Conservation (phyloP, 1,139 yeast species). For the Protomyces lactucae-debilis region DNA sequence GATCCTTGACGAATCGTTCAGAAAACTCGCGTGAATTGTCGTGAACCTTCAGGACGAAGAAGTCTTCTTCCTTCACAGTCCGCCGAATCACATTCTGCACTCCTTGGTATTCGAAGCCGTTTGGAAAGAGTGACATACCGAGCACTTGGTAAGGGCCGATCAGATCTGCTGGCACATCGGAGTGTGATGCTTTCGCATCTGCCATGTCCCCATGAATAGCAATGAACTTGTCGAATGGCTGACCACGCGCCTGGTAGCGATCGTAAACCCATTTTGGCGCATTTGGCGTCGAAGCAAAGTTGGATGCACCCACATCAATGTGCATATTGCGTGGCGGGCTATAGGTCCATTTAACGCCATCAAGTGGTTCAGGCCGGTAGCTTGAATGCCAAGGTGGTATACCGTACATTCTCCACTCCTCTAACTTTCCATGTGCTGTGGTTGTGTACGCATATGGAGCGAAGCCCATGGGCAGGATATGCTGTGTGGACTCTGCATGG, state of each 20-base stretch:
- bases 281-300: conserved; percentile 3
- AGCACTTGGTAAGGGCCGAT: conserved; percentile 5
- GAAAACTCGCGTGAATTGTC: conserved; percentile 11
- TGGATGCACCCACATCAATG: conserved; percentile 15
- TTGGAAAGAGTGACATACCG: conserved; percentile 1
- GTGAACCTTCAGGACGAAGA: conserved; percentile 21
- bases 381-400: conserved; percentile 25
- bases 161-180: conserved; percentile 15
- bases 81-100: conserved; percentile 11
- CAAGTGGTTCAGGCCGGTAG: background rate
- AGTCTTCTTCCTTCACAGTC: conserved; percentile 8
- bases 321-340: conserved; percentile 6
- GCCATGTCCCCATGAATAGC: conserved; percentile 9
- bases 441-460: conserved; percentile 9
- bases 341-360: conserved; percentile 3
- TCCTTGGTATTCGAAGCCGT: background rate
- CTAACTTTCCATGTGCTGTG: background rate
- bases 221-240: conserved; percentile 11
- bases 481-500: conserved; percentile 6
- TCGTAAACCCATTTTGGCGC: conserved; percentile 18
- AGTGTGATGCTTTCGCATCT: background rate
- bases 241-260: conserved; percentile 14
- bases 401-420: conserved; percentile 10
- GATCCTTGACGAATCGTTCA: conserved; percentile 2
- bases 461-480: conserved; percentile 13